Evolutionary conservation across 2,329 filamentous ascomycete species (phyloP), one percentile per base, ranked within the genome.

Genomic region (Sordariomycetes sp.): DNA sequence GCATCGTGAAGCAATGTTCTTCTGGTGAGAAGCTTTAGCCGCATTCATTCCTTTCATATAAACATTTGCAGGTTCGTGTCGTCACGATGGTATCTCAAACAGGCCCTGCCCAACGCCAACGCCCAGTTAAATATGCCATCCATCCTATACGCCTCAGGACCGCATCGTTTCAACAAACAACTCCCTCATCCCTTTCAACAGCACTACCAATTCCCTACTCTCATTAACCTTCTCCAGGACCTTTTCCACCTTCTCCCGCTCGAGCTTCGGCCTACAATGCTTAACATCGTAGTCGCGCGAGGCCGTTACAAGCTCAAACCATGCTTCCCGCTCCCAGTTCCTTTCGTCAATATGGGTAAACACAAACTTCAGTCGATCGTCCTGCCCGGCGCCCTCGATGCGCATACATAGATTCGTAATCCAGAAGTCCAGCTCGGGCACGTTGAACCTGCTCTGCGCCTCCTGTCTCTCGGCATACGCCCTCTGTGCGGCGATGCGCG

Each of bases 351-450:
- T 68, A 55, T 93, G 85, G 19, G 78, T 83, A 53, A 86, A 98
- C 3, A 92, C 74, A 55, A 98, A 94, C 58, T 90, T 90, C 46
- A 98, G 67, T 18, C 84, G 73, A 58, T 95, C 88, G 42, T 85
- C 79, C 51, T 76, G 74, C 2, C 86, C 88, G 0, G 85, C 84
- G 2, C 90, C 90, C 53, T 96, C 90, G 50, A 98, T 93, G 40
- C 82, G 70, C 53, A 96, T 58, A 38, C 90, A 88, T 39, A 98
- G 66, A 53, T 90, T 92, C 35, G 82, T 82, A 55, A 94, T 84
- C 92, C 92, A 98, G 54, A 96, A 96, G 46, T 88, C 84, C 30
- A 98, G 70, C 63, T 98, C 92, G 0, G 92, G 92, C 28, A 85
- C 75, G 58, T 98, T 96, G 59, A 90, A 84, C 21, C 86, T 76